These are phyloP conservation scores for Cryptosporidium sp. DNA, from an alignment of 169 alveolate genomes.

Conservation along the genomic window DNA sequence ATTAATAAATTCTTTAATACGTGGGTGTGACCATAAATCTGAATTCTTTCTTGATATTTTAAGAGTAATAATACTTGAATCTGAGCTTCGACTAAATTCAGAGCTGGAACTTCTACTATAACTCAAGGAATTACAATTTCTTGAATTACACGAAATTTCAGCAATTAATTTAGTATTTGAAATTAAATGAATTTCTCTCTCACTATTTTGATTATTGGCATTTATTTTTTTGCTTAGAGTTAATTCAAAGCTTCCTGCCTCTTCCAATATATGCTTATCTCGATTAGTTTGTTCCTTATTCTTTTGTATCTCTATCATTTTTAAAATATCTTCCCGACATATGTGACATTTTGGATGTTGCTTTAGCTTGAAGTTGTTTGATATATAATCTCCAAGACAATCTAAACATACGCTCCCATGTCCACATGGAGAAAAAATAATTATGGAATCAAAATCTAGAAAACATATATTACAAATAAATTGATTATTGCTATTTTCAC, in stretches of 20 bases:
- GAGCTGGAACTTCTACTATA: not conserved
- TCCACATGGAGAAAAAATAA: conserved; percentile 73
- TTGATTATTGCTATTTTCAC: not conserved
- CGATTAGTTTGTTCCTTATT: not conserved
- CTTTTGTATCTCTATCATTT: conserved; percentile 14
- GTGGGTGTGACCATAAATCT: conserved; percentile 38
- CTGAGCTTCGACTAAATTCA: not conserved
- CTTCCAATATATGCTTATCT: not conserved
- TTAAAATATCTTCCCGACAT: conserved; percentile 57
- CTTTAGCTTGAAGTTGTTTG: conserved; percentile 12
- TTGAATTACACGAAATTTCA: conserved; percentile 18
- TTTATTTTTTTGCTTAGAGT: not conserved
- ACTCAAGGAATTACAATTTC: not conserved
- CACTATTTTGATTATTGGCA: not conserved
- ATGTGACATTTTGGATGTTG: conserved; percentile 70
- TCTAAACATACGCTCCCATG: conserved; percentile 63
- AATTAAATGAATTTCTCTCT: not conserved
- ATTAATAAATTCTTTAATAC: conserved; percentile 34
- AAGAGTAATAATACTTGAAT: conserved; percentile 19
- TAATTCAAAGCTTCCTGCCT: not conserved
- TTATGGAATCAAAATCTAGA: conserved; percentile 33
- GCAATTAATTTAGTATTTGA: conserved; percentile 49
- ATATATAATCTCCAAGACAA: conserved; percentile 62
- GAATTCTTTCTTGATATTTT: conserved; percentile 48
- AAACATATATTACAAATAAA: conserved; percentile 52